Conservation (phyloP, 2,329 filamentous ascomycete genomes). For the Zasmidium angulare region DNA sequence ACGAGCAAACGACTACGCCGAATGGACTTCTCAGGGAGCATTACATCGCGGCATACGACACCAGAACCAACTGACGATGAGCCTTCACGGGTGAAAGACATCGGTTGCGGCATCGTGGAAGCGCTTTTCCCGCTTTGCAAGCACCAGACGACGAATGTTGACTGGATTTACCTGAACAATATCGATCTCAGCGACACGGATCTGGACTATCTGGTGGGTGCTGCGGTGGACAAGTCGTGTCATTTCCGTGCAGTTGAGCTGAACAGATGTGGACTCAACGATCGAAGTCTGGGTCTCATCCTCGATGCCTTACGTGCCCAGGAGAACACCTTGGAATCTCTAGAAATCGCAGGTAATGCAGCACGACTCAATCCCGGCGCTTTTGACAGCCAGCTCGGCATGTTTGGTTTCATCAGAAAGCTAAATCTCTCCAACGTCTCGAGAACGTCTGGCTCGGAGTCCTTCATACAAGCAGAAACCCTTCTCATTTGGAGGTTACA, state of each 20-base stretch:
- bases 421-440: conserved; percentile 66
- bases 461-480: conserved; percentile 65
- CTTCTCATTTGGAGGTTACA: conserved; percentile 67
- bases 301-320: conserved; percentile 65
- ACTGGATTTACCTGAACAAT: conserved; percentile 69
- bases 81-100: conserved; percentile 50
- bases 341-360: conserved; percentile 67
- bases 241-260: conserved; percentile 68
- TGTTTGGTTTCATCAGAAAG: conserved; percentile 65
- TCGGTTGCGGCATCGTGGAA: conserved; percentile 68
- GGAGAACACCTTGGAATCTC: conserved; percentile 64
- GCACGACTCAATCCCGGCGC: conserved; percentile 63
- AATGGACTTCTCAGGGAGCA: conserved; percentile 64
- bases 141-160: conserved; percentile 65
- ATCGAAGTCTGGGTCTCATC: conserved; percentile 60
- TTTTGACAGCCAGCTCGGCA: conserved; percentile 66
- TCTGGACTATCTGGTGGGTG: conserved; percentile 65
- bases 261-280: conserved; percentile 61
- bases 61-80: conserved; percentile 43
- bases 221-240: conserved; percentile 64
- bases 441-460: conserved; percentile 61
- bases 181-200: conserved; percentile 71
- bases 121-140: conserved; percentile 68
- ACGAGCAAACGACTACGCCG: conserved; percentile 64
- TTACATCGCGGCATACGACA: conserved; percentile 52